Evolutionary conservation across 2,329 filamentous ascomycete genomes (phyloP), one percentile per base, ranked within the genome.

Genomic region (Cladobotryum mycophilum): DNA sequence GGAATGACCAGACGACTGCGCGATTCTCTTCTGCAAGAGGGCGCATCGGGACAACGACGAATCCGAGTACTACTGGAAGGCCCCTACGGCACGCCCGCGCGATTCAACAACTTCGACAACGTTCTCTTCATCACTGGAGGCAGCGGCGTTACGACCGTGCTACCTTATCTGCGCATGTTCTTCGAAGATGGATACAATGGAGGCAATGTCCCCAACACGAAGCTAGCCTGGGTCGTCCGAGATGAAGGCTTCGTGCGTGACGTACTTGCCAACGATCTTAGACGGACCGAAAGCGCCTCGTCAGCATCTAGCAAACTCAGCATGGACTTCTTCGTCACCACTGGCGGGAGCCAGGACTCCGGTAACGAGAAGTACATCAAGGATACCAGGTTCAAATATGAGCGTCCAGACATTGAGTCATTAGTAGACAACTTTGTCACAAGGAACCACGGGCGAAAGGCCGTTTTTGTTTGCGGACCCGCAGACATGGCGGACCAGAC

Each of bases 381-480:
- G 13, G 55, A 55, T 22, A 15, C 45, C 2, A 44, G 47, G 15
- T 57, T 57, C 47, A 41, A 42, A 20, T 45, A 40, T 18, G 56
- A 57, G 0, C 54, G 65, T n/a, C 66, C 66, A 2, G 57, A 62
- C 12, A 61, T 67, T 1, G 33, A 55, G 20, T 51, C 53, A 17
- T 58, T 68, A 52, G 58, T 70, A 2, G 58, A 58, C 20, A 58
- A 61, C 12, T 60, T 62, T 3, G 58, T 58, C 4, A 25, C 22
- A 15, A 44, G 50, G 1, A 54, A 55, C 7, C 56, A 55, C 8
- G 52, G 52, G 13, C 56, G 55, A 7, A 51, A 65, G 3, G 67
- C 68, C 1, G 64, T 71, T 2, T 61, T 70, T 34, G 63, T 65
- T 14, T 71, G 68, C 50, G 68, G 67, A 2, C 67, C 68, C 25